Percentiles rank a stretch among this genome's conserved stretches.
Evolutionary conservation across 495 filamentous ascomycete species (phyloP).

Genomic region (Aspergillus cavernicola): DNA sequence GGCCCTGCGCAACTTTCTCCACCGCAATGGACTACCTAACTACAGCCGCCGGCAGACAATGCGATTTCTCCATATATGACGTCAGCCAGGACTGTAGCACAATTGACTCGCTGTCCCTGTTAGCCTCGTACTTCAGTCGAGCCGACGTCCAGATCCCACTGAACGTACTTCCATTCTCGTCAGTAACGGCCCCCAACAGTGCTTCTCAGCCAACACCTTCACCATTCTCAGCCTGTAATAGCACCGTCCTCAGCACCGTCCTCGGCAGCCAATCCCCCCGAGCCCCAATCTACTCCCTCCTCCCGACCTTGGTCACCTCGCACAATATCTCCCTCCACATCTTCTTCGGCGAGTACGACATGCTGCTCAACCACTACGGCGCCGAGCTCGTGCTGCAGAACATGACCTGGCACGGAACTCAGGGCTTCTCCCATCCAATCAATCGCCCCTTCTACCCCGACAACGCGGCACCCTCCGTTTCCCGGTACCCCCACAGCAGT

Average conservation of each 20-base stretch:
- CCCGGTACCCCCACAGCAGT: not conserved
- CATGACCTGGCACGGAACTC: slow-evolving; percentile 33
- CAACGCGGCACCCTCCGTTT: slow-evolving; percentile 20
- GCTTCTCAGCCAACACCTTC: not conserved
- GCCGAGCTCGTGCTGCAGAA: slow-evolving; percentile 38
- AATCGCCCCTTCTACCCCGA: slow-evolving; percentile 21
- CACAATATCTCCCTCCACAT: slow-evolving; percentile 37
- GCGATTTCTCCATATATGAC: slow-evolving; percentile 37
- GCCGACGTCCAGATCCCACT: slow-evolving; percentile 33
- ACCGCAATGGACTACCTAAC: slow-evolving; percentile 32
- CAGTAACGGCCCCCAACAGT: slow-evolving; percentile 7
- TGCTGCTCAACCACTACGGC: slow-evolving; percentile 40
- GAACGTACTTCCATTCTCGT: slow-evolving; percentile 21
- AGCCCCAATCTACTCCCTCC: slow-evolving; percentile 31
- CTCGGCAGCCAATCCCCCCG: slow-evolving; percentile 17
- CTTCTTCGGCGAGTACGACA: slow-evolving; percentile 39
- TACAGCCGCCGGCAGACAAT: slow-evolving; percentile 9
- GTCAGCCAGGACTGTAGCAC: slow-evolving; percentile 33
- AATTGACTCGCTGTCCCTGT: slow-evolving; percentile 17
- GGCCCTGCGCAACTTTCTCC: slow-evolving; percentile 36
- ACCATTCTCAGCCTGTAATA: slow-evolving; percentile 30
- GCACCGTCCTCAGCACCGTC: slow-evolving; percentile 24
- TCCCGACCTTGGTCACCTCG: slow-evolving; percentile 30
- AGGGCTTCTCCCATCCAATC: slow-evolving; percentile 27
- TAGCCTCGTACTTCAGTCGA: slow-evolving; percentile 34